Evolutionary conservation across 1,139 yeast species (phyloP), one percentile per base, ranked within the genome.

Genomic region (Blastobotrys capitulatus): DNA sequence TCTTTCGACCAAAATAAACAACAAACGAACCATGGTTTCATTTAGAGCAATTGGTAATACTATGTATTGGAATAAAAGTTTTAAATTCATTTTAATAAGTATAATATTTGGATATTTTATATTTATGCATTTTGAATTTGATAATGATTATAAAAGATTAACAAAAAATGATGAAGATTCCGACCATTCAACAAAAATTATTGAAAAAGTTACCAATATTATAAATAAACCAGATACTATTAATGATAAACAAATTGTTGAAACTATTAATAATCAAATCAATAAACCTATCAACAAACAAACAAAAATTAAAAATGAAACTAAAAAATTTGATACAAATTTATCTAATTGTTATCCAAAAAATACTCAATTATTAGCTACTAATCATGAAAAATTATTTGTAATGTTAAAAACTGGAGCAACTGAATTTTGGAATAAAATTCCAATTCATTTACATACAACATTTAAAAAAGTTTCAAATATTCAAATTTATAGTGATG

Each of bases 361-460:
- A n/a, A n/a, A n/a, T n/a, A n/a, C n/a, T 44, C 64, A 60, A 49
- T 52, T 59, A 15, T 38, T 60, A 20, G 57, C 63, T 25, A 42
- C 51, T 18, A 56, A 57, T 7, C 41, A 58, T 1, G 59, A 64
- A 13, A 56, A 58, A 6, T 44, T 62, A 8, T 67, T 65, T 48
- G 47, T 63, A 16, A 65, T 68, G 69, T 56, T 69, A 46, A 69
- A 69, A 47, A 65, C 71, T 2, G 72, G 73, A 6, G 62, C 65
- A 7, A 61, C 65, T 16, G 68, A 64, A 3, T 51, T 64, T 49
- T 68, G 71, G 71, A 54, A 63, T n/a, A 62, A 72, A 12, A 50
- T 69, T 47, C 72, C 73, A 5, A 55, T 64, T 13, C 73, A 69
- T 46, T 47, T 68, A 22, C 52, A 57, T 42, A 67, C 72, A 2